Percentiles rank a stretch among this genome's conserved stretches.
Conservation (phyloP, 352 stramenopile species). For the Pythium myriotylum region DNA sequence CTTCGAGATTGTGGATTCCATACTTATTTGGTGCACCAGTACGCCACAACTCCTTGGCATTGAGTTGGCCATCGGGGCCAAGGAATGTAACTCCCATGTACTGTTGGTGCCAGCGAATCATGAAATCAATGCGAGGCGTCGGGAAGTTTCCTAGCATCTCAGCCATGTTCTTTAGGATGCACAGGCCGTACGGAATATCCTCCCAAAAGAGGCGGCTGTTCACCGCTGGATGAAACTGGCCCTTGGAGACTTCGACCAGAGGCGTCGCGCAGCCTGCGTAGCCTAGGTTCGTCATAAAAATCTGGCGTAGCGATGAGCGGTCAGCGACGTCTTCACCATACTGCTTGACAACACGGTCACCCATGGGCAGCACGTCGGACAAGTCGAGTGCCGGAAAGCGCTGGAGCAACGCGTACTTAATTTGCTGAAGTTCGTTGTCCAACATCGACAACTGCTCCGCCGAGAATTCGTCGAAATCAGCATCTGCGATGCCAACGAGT, state of each 20-base stretch:
- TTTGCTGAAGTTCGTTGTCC: slow-evolving; percentile 93
- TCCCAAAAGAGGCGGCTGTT: slow-evolving; percentile 92
- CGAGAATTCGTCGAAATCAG: slow-evolving; percentile 93
- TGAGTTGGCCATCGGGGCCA: slow-evolving; percentile 85
- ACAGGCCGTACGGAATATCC: slow-evolving; percentile 91
- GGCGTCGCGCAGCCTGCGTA: slow-evolving; percentile 90
- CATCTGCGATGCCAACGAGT: slow-evolving; percentile 47
- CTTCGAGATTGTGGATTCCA: slow-evolving; percentile 89
- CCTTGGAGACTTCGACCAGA: slow-evolving; percentile 76
- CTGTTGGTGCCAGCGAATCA: slow-evolving; percentile 94
- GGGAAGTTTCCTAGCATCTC: slow-evolving; percentile 93
- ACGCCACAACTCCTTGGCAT: slow-evolving; percentile 85
- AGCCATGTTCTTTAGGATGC: slow-evolving; percentile 94
- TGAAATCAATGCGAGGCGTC: slow-evolving; percentile 92
- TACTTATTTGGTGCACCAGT: slow-evolving; percentile 92
- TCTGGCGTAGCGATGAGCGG: slow-evolving; percentile 85
- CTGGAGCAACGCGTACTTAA: slow-evolving; percentile 89
- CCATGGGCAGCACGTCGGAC: slow-evolving; percentile 90
- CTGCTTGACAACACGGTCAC: slow-evolving; percentile 90
- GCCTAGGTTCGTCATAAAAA: slow-evolving; percentile 91
- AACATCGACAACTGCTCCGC: slow-evolving; percentile 91
- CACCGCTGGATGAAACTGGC: slow-evolving; percentile 80
- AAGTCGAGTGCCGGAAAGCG: slow-evolving; percentile 91
- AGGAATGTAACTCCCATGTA: slow-evolving; percentile 91
- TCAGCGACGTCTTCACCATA: slow-evolving; percentile 92